Conservation (phyloP, 352 stramenopile species). For the Pythium plurisporium region DNA sequence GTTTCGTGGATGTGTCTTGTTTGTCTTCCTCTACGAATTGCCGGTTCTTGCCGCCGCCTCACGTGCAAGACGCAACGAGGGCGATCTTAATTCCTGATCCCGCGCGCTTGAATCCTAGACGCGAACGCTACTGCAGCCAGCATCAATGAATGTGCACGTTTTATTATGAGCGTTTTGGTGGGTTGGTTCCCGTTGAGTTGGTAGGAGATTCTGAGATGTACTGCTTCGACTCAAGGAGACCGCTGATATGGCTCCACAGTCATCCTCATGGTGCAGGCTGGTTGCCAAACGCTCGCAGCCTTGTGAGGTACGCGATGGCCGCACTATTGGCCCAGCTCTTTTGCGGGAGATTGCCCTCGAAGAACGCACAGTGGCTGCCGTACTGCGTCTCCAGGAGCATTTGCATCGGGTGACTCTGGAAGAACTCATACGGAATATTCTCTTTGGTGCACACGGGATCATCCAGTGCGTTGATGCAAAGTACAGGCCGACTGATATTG, state of each 20-base stretch:
- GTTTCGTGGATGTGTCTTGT: not conserved
- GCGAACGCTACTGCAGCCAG: constrained; percentile 6
- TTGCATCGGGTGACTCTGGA: constrained; percentile 36
- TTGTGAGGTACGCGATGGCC: constrained; percentile 62
- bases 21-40: constrained; percentile 2
- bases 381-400: constrained; percentile 57
- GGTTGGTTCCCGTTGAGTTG: too few relatives aligned
- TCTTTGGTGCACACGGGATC: constrained; percentile 77
- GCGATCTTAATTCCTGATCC: not conserved
- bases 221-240: too few relatives aligned
- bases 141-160: constrained; percentile 9
- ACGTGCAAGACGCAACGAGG: not conserved
- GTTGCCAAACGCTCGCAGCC: constrained; percentile 47
- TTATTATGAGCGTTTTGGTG: too few relatives aligned
- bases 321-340: constrained; percentile 62
- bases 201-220: too few relatives aligned
- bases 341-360: constrained; percentile 49
- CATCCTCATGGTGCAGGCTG: too few relatives aligned
- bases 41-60: not conserved
- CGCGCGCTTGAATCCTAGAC: constrained; percentile 2
- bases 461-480: constrained; percentile 76
- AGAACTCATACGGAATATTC: constrained; percentile 58
- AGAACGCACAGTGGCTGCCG: constrained; percentile 78
- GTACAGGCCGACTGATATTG: constrained; percentile 46
- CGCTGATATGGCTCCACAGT: too few relatives aligned